phyloP scores from a whole-genome alignment of 371 early-diverging fungal genomes.

The Mucor lusitanicus region DNA sequence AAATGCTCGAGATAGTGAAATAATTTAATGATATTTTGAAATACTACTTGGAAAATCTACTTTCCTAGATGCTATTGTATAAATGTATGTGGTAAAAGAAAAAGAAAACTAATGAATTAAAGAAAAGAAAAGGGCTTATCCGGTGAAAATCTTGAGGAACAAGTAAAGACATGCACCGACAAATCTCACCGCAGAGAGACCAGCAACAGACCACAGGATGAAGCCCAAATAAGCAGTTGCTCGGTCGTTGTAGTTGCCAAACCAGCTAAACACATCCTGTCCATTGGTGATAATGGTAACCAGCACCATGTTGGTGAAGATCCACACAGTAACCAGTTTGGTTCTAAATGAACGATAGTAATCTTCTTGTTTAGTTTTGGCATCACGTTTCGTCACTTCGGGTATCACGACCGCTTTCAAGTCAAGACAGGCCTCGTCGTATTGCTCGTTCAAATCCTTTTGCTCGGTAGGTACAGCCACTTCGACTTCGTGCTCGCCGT shows the following conservation, averaged over 20 bases:
- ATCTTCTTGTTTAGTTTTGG: conserved; percentile 82
- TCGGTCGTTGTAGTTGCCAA: conserved; percentile 38
- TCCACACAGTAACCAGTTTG: conserved; percentile 77
- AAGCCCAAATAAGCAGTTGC: conserved; percentile 79
- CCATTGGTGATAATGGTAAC: conserved; percentile 53
- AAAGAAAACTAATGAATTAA: not conserved
- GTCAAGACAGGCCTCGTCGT: conserved; percentile 64
- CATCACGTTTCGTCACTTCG: conserved; percentile 62
- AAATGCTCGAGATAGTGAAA: not conserved
- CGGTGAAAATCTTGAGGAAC: conserved; percentile 54
- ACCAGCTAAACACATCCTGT: conserved; percentile 26
- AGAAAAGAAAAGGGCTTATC: conserved; percentile 14
- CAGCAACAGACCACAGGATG: conserved; percentile 89
- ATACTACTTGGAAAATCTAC: not conserved
- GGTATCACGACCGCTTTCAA: conserved; percentile 46
- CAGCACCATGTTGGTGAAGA: conserved; percentile 75
- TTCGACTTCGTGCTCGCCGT: conserved; percentile 41
- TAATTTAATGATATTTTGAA: not conserved
- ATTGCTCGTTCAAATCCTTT: conserved; percentile 75
- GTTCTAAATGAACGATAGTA: conserved; percentile 86
- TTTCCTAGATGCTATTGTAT: not conserved
- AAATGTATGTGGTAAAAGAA: not conserved
- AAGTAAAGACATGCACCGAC: conserved; percentile 78
- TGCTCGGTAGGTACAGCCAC: conserved; percentile 77
- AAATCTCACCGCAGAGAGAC: conserved; percentile 80